Percentiles rank a stretch among this genome's conserved stretches.
These are phyloP conservation scores for Kondoa malvinella DNA, from an alignment of 768 basidiomycete species.

Conservation along the genomic window DNA sequence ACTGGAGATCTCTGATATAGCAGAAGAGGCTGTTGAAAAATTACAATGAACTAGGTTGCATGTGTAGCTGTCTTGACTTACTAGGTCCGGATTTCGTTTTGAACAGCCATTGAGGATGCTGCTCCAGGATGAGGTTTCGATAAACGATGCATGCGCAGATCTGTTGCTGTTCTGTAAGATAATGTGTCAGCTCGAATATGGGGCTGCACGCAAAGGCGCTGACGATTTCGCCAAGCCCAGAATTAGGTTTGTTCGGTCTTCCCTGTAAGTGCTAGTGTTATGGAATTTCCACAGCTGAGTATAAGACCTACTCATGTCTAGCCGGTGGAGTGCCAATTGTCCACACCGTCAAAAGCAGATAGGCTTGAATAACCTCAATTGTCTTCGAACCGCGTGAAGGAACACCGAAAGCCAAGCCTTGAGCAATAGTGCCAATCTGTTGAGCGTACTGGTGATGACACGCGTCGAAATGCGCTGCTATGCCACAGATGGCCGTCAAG, in stretches of 20 bases:
- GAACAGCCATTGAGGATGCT: not conserved
- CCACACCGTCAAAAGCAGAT: not conserved
- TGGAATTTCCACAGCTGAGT: not conserved
- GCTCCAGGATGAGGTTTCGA: not conserved
- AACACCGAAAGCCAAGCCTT: not conserved
- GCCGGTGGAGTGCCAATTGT: not conserved
- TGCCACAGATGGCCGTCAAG: not conserved
- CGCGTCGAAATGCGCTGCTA: conserved; percentile 2
- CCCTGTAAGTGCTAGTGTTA: not conserved
- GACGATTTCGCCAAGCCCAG: conserved; percentile 2
- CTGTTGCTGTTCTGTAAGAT: not conserved
- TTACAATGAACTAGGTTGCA: not conserved
- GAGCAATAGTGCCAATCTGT: not conserved
- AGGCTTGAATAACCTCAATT: not conserved
- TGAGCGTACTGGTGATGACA: not conserved
- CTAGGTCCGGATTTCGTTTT: conserved; percentile 1
- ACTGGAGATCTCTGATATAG: not conserved
- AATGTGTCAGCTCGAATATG: too few species aligned
- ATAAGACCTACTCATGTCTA: not conserved
- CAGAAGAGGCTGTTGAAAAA: not conserved
- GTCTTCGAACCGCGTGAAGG: conserved; percentile 3
- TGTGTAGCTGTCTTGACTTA: not conserved
- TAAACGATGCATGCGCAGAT: not conserved
- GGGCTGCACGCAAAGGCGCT: too few species aligned
- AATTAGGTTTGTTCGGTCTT: not conserved